A percentile compares a stretch with the other conserved stretches of the same genome.
Evolutionary conservation across 331 rosid genomes (phyloP).

Genomic region (Stylosanthes scabra): DNA sequence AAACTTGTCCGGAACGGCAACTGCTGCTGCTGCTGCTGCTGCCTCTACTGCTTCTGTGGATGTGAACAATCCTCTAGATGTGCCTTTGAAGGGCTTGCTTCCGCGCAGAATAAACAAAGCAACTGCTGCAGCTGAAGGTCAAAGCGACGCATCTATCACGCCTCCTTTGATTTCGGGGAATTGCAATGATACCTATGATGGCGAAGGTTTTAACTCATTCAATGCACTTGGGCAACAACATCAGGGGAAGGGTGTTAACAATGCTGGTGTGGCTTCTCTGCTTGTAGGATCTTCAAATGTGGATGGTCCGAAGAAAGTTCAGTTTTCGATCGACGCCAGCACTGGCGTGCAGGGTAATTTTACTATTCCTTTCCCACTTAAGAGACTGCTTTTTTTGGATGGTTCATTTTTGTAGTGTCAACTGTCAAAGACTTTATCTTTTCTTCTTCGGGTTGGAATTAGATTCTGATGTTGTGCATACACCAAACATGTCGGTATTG

Average conservation of each 20-base stretch:
- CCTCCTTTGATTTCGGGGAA: constrained; percentile 54
- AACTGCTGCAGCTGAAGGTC: background rate
- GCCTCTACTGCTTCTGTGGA: background rate
- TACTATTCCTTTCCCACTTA: constrained; percentile 7
- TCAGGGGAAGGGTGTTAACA: constrained; percentile 31
- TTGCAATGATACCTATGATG: constrained; percentile 52
- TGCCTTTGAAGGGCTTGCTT: constrained; percentile 48
- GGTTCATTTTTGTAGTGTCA: constrained; percentile 28
- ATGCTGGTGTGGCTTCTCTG: constrained; percentile 36
- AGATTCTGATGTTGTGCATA: constrained; percentile 32
- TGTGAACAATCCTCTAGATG: constrained; percentile 37
- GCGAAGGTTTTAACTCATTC: constrained; percentile 37
- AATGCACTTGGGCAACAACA: constrained; percentile 49
- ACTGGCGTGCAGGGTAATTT: constrained; percentile 60
- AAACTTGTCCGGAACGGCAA: background rate
- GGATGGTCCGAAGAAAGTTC: constrained; percentile 62
- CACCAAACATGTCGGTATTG: constrained; percentile 39
- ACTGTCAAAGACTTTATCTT: background rate
- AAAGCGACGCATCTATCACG: constrained; percentile 53
- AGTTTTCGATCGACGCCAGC: constrained; percentile 51
- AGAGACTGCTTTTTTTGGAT: constrained; percentile 15
- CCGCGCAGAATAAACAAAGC: background rate
- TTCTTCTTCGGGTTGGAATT: background rate
- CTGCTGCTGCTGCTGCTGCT: background rate
- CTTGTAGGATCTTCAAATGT: constrained; percentile 52